These are phyloP conservation scores for Ascocoryne sarcoides DNA, from an alignment of 2,329 filamentous ascomycete species.

Conservation along the genomic window DNA sequence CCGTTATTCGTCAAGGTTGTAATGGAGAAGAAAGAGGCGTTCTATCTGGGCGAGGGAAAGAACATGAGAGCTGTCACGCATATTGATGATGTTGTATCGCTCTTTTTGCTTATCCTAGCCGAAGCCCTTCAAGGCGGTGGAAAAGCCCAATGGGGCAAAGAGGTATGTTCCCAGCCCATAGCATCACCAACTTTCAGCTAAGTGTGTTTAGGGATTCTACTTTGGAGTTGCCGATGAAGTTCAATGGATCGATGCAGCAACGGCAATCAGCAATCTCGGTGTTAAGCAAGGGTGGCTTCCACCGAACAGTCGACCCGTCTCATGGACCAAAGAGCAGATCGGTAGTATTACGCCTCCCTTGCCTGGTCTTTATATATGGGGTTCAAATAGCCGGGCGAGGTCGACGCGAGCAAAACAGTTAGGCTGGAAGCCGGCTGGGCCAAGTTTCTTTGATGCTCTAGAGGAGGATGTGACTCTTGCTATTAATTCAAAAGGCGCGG, in stretches of 20 bases:
- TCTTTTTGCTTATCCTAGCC: conserved; percentile 43
- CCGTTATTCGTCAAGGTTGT: conserved; percentile 37
- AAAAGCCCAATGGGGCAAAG: conserved; percentile 38
- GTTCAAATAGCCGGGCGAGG: not conserved
- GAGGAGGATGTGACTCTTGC: conserved; percentile 7
- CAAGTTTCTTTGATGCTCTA: conserved; percentile 6
- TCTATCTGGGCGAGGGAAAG: conserved; percentile 42
- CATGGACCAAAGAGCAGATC: conserved; percentile 4
- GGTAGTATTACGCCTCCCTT: not conserved
- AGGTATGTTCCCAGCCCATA: conserved; percentile 37
- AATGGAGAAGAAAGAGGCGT: conserved; percentile 37
- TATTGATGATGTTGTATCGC: conserved; percentile 40
- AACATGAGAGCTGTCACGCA: conserved; percentile 42
- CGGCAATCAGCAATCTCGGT: conserved; percentile 7
- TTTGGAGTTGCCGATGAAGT: not conserved
- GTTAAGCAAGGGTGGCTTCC: conserved; percentile 8
- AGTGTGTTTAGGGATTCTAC: not conserved
- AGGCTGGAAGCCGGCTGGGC: conserved; percentile 8
- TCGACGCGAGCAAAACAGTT: not conserved
- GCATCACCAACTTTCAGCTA: not conserved
- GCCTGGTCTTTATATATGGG: not conserved
- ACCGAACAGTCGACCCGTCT: conserved; percentile 4
- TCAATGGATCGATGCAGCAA: conserved; percentile 7
- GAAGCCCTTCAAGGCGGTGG: conserved; percentile 36
- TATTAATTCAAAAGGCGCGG: no score